Percentiles rank a stretch among this genome's conserved stretches.
phyloP scores from a whole-genome alignment of 2,329 filamentous ascomycete genomes.

The Ophiosphaerella herpotricha region DNA sequence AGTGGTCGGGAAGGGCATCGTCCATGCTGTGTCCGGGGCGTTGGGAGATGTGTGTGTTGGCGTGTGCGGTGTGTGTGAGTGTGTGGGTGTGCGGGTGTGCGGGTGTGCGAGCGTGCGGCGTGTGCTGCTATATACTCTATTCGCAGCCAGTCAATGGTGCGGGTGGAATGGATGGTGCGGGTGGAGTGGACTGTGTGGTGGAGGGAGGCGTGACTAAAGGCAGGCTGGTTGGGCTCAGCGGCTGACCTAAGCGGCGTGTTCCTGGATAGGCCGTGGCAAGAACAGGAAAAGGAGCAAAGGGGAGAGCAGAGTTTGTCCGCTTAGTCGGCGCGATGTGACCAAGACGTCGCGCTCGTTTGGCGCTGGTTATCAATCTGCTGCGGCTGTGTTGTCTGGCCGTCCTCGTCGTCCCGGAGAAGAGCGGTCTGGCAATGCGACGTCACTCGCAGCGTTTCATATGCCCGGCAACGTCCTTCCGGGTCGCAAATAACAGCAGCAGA shows the following conservation, averaged over 20 bases:
- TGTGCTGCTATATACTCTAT: not conserved
- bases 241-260: conserved; percentile 22
- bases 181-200: not conserved
- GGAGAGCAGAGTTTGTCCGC: not conserved
- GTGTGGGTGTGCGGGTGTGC: no score
- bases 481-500: conserved; percentile 1
- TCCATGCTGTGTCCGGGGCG: conserved; percentile 46
- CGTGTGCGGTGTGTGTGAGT: not conserved
- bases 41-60: conserved; percentile 1
- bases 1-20: conserved; percentile 70
- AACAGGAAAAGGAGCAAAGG: not conserved
- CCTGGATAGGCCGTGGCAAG: conserved; percentile 22
- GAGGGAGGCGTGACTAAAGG: not conserved
- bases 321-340: no score
- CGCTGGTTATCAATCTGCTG: no score
- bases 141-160: not conserved
- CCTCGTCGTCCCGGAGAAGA: conserved; percentile 10
- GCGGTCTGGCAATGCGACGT: conserved; percentile 27
- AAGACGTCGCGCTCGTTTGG: no score
- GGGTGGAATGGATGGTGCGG: not conserved
- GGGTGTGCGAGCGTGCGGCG: no score
- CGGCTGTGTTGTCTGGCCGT: not conserved
- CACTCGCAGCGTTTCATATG: conserved; percentile 13
- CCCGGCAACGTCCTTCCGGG: not conserved
- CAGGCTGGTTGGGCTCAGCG: no score